Evolutionary conservation across 2,329 filamentous ascomycete species (phyloP).

Genomic region (Mycosphaerella sp.): DNA sequence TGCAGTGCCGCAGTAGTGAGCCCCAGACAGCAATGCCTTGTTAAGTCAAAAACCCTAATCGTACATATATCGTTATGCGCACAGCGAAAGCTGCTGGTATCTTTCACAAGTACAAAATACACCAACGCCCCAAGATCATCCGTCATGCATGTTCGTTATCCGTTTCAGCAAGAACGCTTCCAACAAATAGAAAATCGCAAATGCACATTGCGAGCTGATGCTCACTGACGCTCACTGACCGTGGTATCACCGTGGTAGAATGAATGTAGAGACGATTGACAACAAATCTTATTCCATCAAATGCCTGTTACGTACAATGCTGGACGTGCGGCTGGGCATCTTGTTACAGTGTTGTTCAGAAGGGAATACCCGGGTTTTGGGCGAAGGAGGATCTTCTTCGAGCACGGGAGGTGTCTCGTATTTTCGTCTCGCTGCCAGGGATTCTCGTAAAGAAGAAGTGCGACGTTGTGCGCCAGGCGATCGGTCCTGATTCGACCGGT

Average conservation of each 20-base stretch:
- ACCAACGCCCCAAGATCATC: neutral
- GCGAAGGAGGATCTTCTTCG: slow-evolving; percentile 7
- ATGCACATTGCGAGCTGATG: neutral
- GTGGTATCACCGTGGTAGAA: slow-evolving; percentile 5
- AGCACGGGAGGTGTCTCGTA: slow-evolving; percentile 17
- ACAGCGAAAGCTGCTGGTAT: slow-evolving; percentile 10
- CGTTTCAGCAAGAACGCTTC: slow-evolving; percentile 5
- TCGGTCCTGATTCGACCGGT: slow-evolving; percentile 15
- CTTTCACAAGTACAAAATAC: slow-evolving; percentile 3
- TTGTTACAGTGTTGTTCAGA: slow-evolving; percentile 7
- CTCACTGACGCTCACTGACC: neutral
- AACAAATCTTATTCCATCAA: slow-evolving; percentile 19
- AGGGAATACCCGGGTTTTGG: neutral
- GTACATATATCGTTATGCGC: slow-evolving; percentile 9
- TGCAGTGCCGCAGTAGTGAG: neutral
- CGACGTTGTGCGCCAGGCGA: slow-evolving; percentile 12
- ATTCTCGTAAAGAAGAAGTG: slow-evolving; percentile 15
- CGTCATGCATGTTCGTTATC: slow-evolving; percentile 5
- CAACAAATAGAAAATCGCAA: neutral
- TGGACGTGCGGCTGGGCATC: slow-evolving; percentile 7
- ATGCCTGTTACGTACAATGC: slow-evolving; percentile 6
- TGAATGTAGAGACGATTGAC: slow-evolving; percentile 9
- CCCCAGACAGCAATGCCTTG: neutral
- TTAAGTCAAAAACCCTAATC: too few relatives aligned
- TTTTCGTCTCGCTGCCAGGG: slow-evolving; percentile 9